Conservation (phyloP, 1,284 basidiomycete genomes). For the Abortiporus biennis region DNA sequence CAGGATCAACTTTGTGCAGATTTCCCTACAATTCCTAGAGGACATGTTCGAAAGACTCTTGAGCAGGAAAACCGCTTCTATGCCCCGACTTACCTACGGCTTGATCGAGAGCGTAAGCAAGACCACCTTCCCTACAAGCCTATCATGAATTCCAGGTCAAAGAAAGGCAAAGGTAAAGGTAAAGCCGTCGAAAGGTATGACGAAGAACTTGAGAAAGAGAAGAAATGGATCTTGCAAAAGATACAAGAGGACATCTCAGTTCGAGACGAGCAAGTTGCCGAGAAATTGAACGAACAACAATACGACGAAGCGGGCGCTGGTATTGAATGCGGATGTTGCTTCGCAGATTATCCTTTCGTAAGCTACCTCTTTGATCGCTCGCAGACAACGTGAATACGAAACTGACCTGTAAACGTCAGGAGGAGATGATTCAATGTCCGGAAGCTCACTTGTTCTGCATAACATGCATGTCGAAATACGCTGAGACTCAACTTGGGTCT, state of each 20-base stretch:
- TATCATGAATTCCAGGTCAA: constrained; percentile 32
- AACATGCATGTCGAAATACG: constrained; percentile 35
- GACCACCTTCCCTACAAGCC: constrained; percentile 30
- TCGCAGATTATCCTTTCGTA: constrained; percentile 64
- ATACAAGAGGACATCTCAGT: constrained; percentile 25
- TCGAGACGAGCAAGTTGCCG: constrained; percentile 20
- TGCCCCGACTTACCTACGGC: constrained; percentile 47
- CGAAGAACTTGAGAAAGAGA: constrained; percentile 33
- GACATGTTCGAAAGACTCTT: constrained; percentile 40
- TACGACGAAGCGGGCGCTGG: constrained; percentile 43
- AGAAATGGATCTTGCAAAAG: constrained; percentile 35
- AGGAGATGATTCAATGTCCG: constrained; percentile 79
- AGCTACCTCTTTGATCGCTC: constrained; percentile 21
- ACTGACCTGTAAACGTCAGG: too few relatives aligned
- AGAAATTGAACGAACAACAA: constrained; percentile 28
- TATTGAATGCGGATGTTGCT: constrained; percentile 83
- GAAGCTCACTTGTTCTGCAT: constrained; percentile 59
- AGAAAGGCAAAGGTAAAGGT: constrained; percentile 34
- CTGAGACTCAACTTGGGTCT: constrained; percentile 27
- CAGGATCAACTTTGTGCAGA: constrained; percentile 49
- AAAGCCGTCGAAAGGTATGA: constrained; percentile 17
- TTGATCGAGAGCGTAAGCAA: constrained; percentile 28
- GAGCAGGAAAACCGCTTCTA: constrained; percentile 39
- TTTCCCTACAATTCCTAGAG: constrained; percentile 52
- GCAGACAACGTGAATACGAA: too few relatives aligned